phyloP scores from a whole-genome alignment of 108 stramenopile genomes.

The Cylindrotheca fusiformis region DNA sequence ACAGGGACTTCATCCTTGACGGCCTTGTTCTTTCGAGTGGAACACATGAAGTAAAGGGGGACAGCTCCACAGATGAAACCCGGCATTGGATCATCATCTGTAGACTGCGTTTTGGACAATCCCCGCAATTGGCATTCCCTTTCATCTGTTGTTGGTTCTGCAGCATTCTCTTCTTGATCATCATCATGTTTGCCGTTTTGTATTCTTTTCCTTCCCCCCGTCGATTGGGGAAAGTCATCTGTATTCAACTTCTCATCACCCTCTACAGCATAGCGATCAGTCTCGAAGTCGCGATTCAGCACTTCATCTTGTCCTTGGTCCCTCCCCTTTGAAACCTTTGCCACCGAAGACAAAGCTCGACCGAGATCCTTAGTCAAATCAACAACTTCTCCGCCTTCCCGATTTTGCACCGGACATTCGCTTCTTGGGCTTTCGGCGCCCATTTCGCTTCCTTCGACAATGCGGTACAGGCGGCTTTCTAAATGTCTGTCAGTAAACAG shows the following conservation, averaged over 20 bases:
- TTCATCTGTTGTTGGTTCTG: background rate
- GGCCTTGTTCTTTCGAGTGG: background rate
- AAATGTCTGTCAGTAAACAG: too few species aligned
- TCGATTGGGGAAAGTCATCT: background rate
- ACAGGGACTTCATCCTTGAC: background rate
- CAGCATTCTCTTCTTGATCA: background rate
- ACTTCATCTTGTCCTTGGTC: conserved; percentile 3
- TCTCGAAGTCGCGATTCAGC: conserved; percentile 21
- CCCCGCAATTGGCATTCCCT: background rate
- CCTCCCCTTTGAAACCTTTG: background rate
- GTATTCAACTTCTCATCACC: conserved; percentile 11
- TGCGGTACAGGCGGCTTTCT: too few species aligned
- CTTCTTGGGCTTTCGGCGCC: too few species aligned
- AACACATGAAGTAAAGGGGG: conserved; percentile 20
- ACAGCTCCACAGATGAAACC: conserved; percentile 25
- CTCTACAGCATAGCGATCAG: conserved; percentile 23
- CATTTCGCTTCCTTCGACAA: too few species aligned
- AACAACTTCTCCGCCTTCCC: conserved; percentile 2
- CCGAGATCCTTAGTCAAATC: conserved; percentile 14
- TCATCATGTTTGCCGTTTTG: background rate
- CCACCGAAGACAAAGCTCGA: conserved; percentile 10
- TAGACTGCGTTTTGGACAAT: background rate
- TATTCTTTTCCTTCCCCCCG: background rate
- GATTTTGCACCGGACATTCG: too few species aligned
- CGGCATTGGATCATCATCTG: conserved; percentile 7